A percentile compares a stretch with the other conserved stretches of the same genome.
These are phyloP conservation scores for Huntiella abstrusa DNA, from an alignment of 2,329 filamentous ascomycete species.

Conservation along the genomic window DNA sequence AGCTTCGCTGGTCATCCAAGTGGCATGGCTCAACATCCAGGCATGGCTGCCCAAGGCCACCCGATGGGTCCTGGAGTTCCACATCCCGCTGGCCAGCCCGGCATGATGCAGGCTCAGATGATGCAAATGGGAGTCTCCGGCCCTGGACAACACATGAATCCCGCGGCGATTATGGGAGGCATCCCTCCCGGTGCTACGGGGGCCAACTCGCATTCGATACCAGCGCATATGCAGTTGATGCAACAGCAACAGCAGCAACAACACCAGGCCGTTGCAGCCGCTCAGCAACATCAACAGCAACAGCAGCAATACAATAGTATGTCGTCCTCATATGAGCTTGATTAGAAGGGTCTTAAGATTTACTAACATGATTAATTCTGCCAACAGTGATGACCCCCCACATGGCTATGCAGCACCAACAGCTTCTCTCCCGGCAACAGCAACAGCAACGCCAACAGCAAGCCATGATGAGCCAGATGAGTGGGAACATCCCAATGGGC, in stretches of 20 bases:
- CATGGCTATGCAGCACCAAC: constrained; percentile 31
- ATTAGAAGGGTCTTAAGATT: no score
- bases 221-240: constrained; percentile 44
- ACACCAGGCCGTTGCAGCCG: neutral
- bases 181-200: constrained; percentile 50
- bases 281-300: constrained; percentile 18
- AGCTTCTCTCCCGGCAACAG: constrained; percentile 34
- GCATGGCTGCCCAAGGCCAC: constrained; percentile 37
- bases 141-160: constrained; percentile 52
- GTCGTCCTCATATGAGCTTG: neutral
- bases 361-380: neutral
- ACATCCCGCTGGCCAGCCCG: constrained; percentile 48
- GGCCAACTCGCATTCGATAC: constrained; percentile 47
- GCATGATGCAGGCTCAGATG: constrained; percentile 47
- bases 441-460: constrained; percentile 34
- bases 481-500: constrained; percentile 35
- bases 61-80: constrained; percentile 43
- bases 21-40: constrained; percentile 52
- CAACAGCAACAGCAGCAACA: constrained; percentile 36
- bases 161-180: constrained; percentile 52
- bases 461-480: constrained; percentile 29
- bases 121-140: constrained; percentile 50
- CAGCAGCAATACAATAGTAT: constrained; percentile 8
- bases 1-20: constrained; percentile 48
- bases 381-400: constrained; percentile 17